Evolutionary conservation across 768 basidiomycete species (phyloP).

Genomic region (Lyophyllum decastes): DNA sequence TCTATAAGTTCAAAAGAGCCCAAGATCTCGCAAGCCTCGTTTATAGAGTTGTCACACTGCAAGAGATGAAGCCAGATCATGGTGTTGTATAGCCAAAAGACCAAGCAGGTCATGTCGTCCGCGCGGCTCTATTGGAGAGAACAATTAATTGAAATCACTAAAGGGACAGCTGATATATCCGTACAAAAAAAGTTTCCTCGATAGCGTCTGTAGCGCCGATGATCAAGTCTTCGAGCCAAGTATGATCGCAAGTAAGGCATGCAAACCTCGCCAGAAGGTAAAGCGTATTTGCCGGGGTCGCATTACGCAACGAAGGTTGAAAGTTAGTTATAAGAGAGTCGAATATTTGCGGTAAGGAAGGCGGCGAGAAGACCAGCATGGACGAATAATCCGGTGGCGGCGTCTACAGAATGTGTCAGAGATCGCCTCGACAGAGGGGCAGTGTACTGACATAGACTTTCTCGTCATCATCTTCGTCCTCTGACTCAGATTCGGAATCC

Average conservation of each 20-base stretch:
- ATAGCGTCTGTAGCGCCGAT: conserved; percentile 90
- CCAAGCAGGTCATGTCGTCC: conserved; percentile 82
- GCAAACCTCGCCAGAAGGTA: conserved; percentile 94
- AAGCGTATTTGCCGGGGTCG: conserved; percentile 88
- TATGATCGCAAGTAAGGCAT: conserved; percentile 85
- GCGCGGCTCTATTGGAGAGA: conserved; percentile 59
- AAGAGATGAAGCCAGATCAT: conserved; percentile 91
- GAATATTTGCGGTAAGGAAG: conserved; percentile 74
- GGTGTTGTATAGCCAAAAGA: conserved; percentile 95
- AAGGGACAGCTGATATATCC: conserved; percentile 29
- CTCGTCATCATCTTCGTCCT: conserved; percentile 47
- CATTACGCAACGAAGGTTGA: conserved; percentile 67
- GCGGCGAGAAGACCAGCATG: conserved; percentile 93
- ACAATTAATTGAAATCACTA: conserved; percentile 12
- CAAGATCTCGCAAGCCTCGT: conserved; percentile 78
- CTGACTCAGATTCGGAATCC: conserved; percentile 41
- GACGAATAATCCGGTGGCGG: conserved; percentile 75
- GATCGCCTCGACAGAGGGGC: conserved; percentile 1
- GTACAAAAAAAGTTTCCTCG: conserved; percentile 89
- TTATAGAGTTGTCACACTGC: conserved; percentile 79
- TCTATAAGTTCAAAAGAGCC: conserved; percentile 86
- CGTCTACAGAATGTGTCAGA: conserved; percentile 40
- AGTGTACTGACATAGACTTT: conserved; percentile 45
- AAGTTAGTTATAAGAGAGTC: conserved; percentile 81
- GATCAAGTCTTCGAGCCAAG: conserved; percentile 91